Percentiles rank a stretch among this genome's conserved stretches.
phyloP scores from a whole-genome alignment of 2,329 filamentous ascomycete genomes.

The Hypoxylon sp. region DNA sequence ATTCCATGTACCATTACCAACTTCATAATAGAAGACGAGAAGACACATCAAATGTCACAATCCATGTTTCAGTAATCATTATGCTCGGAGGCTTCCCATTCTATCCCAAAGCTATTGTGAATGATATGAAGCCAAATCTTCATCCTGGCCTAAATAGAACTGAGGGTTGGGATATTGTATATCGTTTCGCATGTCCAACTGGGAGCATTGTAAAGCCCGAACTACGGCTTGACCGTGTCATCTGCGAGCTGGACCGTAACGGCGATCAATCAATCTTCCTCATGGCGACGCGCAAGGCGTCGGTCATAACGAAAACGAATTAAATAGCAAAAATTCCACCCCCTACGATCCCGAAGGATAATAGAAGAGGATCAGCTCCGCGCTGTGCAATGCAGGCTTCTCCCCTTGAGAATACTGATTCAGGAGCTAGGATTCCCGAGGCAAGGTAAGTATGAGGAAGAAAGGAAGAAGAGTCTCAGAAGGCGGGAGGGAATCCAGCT shows the following conservation, averaged over 20 bases:
- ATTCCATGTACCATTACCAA: conserved; percentile 16
- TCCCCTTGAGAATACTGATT: conserved; percentile 28
- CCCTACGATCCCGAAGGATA: conserved; percentile 44
- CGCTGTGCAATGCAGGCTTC: conserved; percentile 43
- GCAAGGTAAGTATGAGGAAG: conserved; percentile 43
- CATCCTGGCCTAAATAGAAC: not conserved
- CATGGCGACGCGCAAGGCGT: conserved; percentile 36
- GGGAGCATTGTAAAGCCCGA: not conserved
- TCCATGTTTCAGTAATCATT: not conserved
- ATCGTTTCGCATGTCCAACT: too few relatives aligned
- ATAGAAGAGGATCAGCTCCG: conserved; percentile 42
- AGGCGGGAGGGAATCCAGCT: not conserved
- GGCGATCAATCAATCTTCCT: conserved; percentile 26
- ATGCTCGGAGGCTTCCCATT: not conserved
- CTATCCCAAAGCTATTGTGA: not conserved
- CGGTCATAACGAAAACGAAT: conserved; percentile 38
- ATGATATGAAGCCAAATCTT: not conserved
- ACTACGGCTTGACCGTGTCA: not conserved
- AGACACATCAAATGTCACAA: not conserved
- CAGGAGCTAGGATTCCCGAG: conserved; percentile 31
- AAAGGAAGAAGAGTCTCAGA: conserved; percentile 19
- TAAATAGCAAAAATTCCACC: conserved; percentile 39
- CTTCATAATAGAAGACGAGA: not conserved
- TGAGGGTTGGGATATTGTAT: too few relatives aligned
- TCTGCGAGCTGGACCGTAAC: too few relatives aligned